Evolutionary conservation across 805 yeast species (phyloP).

Genomic region (Scheffersomyces spartinae): DNA sequence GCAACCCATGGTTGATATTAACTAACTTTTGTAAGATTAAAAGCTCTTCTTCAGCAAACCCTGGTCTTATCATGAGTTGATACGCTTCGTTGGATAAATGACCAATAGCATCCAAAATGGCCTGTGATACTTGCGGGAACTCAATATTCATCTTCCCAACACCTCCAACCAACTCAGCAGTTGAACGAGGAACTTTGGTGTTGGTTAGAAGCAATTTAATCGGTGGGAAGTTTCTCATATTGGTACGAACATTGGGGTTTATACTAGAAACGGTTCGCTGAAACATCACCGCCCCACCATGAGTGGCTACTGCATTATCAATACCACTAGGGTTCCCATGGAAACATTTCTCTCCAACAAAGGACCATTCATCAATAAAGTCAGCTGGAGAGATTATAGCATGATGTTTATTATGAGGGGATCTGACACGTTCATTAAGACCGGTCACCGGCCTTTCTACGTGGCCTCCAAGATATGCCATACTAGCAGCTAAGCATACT

Average conservation of each 20-base stretch:
- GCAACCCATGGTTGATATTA: slow-evolving; percentile 76
- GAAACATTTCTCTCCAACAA: slow-evolving; percentile 87
- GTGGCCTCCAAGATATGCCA: slow-evolving; percentile 50
- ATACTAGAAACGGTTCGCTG: not conserved
- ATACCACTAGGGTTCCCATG: slow-evolving; percentile 97
- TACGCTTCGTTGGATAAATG: slow-evolving; percentile 64
- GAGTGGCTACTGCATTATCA: slow-evolving; percentile 91
- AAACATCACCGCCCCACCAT: slow-evolving; percentile 77
- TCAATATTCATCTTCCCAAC: slow-evolving; percentile 47
- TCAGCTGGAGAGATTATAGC: no score
- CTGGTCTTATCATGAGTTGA: slow-evolving; percentile 43
- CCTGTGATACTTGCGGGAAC: slow-evolving; percentile 42
- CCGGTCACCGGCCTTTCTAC: no score
- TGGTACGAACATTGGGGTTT: not conserved
- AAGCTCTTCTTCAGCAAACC: slow-evolving; percentile 29
- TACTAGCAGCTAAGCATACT: slow-evolving; percentile 72
- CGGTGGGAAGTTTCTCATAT: slow-evolving; percentile 61
- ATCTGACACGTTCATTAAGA: no score
- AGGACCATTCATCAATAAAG: slow-evolving; percentile 79
- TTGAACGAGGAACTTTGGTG: slow-evolving; percentile 78
- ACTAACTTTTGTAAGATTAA: slow-evolving; percentile 46
- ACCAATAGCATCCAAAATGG: slow-evolving; percentile 69
- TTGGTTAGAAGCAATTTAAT: slow-evolving; percentile 68
- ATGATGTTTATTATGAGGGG: no score
- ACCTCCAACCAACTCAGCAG: slow-evolving; percentile 70